phyloP scores from a whole-genome alignment of 768 basidiomycete species.

The Mycena epipterygia region DNA sequence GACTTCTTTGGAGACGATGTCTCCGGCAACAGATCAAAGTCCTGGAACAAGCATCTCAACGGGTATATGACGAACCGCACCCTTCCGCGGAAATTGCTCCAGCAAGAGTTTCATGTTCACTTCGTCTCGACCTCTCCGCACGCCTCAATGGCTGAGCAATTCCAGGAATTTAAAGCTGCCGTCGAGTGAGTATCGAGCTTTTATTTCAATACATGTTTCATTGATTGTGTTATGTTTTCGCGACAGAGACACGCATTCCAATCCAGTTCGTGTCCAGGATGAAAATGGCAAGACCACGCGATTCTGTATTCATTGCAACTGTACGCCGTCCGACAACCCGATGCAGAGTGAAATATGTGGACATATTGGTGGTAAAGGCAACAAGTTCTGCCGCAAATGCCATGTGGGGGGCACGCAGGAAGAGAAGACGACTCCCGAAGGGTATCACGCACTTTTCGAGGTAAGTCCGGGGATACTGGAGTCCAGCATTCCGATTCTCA shows the following conservation, averaged over 20 bases:
- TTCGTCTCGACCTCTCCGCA: slow-evolving; percentile 7
- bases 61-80: slow-evolving; percentile 9
- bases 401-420: background rate
- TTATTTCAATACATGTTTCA: background rate
- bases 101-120: no score
- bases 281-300: slow-evolving; percentile 7
- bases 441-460: slow-evolving; percentile 4
- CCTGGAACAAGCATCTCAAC: slow-evolving; percentile 16
- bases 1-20: slow-evolving; percentile 1
- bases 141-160: slow-evolving; percentile 5
- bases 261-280: slow-evolving; percentile 4
- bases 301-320: background rate
- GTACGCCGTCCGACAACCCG: slow-evolving; percentile 51
- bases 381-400: slow-evolving; percentile 56
- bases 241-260: background rate
- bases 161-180: slow-evolving; percentile 3
- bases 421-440: background rate
- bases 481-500: background rate
- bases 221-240: background rate
- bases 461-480: background rate
- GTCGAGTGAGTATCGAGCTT: background rate
- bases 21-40: slow-evolving; percentile 3
- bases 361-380: slow-evolving; percentile 57
- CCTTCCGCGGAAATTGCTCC: slow-evolving; percentile 4
- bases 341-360: slow-evolving; percentile 52